Percentiles rank a stretch among this genome's conserved stretches.
Evolutionary conservation across 2,329 filamentous ascomycete species (phyloP).

Genomic region (Rhexocercosporidium sp.): DNA sequence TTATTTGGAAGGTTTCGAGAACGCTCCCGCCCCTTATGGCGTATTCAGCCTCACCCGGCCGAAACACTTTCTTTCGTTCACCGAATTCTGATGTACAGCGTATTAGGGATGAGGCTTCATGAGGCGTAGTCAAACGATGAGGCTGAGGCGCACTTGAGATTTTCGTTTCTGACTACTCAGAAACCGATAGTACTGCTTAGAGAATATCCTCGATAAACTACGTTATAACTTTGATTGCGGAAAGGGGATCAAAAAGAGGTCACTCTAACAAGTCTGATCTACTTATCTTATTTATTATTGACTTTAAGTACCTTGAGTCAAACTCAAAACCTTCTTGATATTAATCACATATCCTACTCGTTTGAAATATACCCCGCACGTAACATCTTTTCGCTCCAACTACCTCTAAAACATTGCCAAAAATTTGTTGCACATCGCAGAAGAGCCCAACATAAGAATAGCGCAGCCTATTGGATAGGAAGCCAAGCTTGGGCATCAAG

Average conservation of each 20-base stretch:
- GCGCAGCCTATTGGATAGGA: conserved; percentile 1
- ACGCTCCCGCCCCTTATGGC: too few relatives aligned
- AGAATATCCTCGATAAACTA: neutral
- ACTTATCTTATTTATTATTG: neutral
- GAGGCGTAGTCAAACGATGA: too few relatives aligned
- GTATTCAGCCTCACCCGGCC: too few relatives aligned
- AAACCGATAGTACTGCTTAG: neutral
- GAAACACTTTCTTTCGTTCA: too few relatives aligned
- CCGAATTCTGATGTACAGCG: too few relatives aligned
- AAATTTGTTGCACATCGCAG: neutral
- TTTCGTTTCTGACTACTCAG: too few relatives aligned
- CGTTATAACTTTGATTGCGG: neutral
- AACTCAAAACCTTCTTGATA: conserved; percentile 2
- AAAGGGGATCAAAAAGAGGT: neutral
- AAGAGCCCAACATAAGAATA: neutral
- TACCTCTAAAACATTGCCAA: neutral
- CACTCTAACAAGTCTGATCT: neutral
- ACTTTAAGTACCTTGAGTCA: conserved; percentile 1
- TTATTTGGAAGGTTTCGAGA: too few relatives aligned
- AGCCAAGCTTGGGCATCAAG: conserved; percentile 1
- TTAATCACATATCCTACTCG: neutral
- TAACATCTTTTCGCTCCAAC: conserved; percentile 1
- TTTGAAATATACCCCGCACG: conserved; percentile 1
- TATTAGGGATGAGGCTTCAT: too few relatives aligned
- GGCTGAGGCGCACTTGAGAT: too few relatives aligned